Base-by-base conservation (phyloP, 192 early-diverging fungal genomes). In the Dimargaris xerosporica region DNA sequence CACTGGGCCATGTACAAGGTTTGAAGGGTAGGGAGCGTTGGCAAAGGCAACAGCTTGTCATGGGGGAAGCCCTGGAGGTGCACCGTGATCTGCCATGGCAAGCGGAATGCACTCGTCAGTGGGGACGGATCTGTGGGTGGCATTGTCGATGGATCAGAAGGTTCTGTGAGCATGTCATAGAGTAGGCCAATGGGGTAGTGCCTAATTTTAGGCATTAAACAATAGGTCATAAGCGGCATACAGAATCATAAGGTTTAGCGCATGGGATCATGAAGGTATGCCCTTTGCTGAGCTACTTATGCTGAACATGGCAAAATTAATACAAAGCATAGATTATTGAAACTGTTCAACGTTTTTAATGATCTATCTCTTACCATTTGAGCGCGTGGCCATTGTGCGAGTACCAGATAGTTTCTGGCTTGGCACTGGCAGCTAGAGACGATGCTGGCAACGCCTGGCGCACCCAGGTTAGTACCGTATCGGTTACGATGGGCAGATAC, bases 1-100 rank as follows among this genome's bases (percentile, higher is more conserved):
- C 89, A 77, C 81, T 85, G 83, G 13, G 88, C 83, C 89, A 93
- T 93, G 66, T 83, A 89, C 68, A 85, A 86, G 63, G 90, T 86
- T 39, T 80, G 80, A 56, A 80, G 80, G 1, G 69, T 70, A 48
- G 84, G 77, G 9, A 73, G 66, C 9, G 74, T 69, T 15, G 82
- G 80, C n/a, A 64, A 66, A 15, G 76, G 71, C 47, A 91, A 78
- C 41, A 93, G 59, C 54, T 82, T 82, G 52, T 80, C 78, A 1
- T 62, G 70, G 2, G 91, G 91, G 61, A 86, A 90, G 58, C 80
- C 76, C 52, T 80, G 68, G 61, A 87, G 83, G 69, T 88, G 87
- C n/a, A 91, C 66, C 12, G 78, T 88, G 17, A 93, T 69, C 5
- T 77, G 64, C 91, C 91, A 93, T 12, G 91, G 91, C 26, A 87